Base-by-base conservation (phyloP, 1,284 basidiomycete species). In the Austroboletus olivaceoglutinosus region DNA sequence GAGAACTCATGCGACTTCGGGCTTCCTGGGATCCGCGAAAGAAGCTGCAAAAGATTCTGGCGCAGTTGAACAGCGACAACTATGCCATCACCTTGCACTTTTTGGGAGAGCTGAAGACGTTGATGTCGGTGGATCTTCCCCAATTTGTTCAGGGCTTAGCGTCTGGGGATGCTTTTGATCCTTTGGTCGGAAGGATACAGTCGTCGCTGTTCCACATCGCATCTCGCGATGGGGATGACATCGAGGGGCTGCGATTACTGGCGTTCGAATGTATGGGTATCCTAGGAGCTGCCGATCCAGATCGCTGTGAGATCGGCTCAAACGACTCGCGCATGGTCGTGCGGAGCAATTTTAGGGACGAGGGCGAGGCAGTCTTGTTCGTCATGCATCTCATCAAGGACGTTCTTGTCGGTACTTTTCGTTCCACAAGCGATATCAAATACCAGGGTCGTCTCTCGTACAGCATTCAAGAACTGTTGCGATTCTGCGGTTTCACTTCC, bases 281-380 rank as follows among this genome's bases (percentile, higher is more conserved):
- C n/a, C 71, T 99, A 5, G 97, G 97, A 7, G 97, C 97, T 1
- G 80, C 97, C 18, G 97, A 99, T 70, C 95, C 97, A 1, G 97
- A 99, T 73, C 83, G 97, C 50, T 89, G 93, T 63, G 89, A 93
- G 55, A 75, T 91, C 37, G 72, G 73, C 2, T 67, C 77, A 34
- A 77, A 78, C 30, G 85, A 89, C 55, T 71, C 80, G 3, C 78
- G 82, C 36, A 85, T 90, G 71, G 80, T 92, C 34, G 78, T 98
- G 46, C 75, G 86, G 50, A 81, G 80, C 62, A 95, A 99, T 69
- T 98, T 96, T 64, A 77, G 75, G 4, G 89, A 96, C 54, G 82
- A 88, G 46, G 77, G 80, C 16, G 96, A 98, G 69, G 82, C 91
- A 0, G 74, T 86, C 44, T 64, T 77, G 6, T 99, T 99, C 64